Percentiles rank a stretch among this genome's conserved stretches.
Conservation (phyloP, 2,329 filamentous ascomycete species). For the Lanzia echinophila region DNA sequence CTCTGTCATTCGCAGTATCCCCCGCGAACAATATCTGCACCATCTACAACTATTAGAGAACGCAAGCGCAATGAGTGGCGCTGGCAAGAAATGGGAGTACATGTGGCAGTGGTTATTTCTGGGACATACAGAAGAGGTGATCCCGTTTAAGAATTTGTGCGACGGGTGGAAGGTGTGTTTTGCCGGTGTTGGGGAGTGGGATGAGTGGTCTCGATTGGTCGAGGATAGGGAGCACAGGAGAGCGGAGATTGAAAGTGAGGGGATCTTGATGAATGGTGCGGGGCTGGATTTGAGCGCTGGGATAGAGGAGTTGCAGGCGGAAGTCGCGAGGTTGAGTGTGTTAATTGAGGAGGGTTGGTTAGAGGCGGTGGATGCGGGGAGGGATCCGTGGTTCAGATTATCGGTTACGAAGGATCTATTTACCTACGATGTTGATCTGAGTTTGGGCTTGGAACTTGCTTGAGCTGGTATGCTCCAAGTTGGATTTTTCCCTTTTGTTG, state of each 20-base stretch:
- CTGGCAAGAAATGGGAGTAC: background rate
- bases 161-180: background rate
- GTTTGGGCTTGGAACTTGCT: background rate
- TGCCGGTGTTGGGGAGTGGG: background rate
- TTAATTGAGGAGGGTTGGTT: background rate
- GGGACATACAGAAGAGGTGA: background rate
- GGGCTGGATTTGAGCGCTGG: background rate
- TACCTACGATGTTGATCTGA: background rate
- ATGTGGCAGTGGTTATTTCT: slow-evolving; percentile 1
- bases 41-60: background rate
- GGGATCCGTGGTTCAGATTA: background rate
- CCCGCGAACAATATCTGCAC: background rate
- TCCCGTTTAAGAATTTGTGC: background rate
- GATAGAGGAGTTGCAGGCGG: background rate
- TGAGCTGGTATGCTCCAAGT: background rate
- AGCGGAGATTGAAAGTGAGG: background rate
- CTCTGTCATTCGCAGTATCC: background rate
- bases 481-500: background rate
- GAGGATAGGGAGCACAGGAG: background rate
- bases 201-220: background rate
- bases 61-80: background rate
- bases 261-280: background rate
- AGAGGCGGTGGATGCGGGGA: background rate
- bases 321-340: background rate
- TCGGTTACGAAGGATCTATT: background rate